Conservation (phyloP, 2,329 filamentous ascomycete species). For the Cladosporium sp. region DNA sequence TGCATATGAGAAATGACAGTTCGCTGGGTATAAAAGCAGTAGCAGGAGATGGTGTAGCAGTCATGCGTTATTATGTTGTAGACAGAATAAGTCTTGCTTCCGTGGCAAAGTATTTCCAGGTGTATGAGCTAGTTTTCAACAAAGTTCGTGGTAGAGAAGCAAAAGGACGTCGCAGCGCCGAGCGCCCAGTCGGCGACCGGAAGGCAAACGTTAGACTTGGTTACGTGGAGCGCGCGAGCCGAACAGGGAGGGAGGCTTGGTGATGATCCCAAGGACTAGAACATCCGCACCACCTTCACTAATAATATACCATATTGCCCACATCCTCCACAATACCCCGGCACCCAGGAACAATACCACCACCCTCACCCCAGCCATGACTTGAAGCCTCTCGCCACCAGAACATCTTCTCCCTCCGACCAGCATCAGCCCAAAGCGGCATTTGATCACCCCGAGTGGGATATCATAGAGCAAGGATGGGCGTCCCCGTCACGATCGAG, state of each 20-base stretch:
- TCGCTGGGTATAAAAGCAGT: too few species aligned
- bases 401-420: neutral
- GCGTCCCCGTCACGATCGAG: constrained; percentile 15
- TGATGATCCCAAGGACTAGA: neutral
- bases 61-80: too few species aligned
- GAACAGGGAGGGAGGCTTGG: neutral
- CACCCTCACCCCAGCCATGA: neutral
- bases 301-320: neutral
- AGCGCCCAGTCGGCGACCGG: constrained; percentile 1
- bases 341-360: neutral
- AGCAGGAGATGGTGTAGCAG: too few species aligned
- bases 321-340: neutral
- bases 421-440: constrained; percentile 12
- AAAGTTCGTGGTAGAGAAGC: neutral
- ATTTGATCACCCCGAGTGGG: constrained; percentile 1
- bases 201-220: neutral
- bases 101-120: too few species aligned
- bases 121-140: too few species aligned
- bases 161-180: neutral
- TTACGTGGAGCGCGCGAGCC: neutral
- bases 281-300: neutral
- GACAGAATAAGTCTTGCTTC: too few species aligned
- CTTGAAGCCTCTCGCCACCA: neutral
- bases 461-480: constrained; percentile 5
- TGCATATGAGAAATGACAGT: too few species aligned